Conservation (phyloP, 2,329 filamentous ascomycete genomes). For the Botrytis galanthina region DNA sequence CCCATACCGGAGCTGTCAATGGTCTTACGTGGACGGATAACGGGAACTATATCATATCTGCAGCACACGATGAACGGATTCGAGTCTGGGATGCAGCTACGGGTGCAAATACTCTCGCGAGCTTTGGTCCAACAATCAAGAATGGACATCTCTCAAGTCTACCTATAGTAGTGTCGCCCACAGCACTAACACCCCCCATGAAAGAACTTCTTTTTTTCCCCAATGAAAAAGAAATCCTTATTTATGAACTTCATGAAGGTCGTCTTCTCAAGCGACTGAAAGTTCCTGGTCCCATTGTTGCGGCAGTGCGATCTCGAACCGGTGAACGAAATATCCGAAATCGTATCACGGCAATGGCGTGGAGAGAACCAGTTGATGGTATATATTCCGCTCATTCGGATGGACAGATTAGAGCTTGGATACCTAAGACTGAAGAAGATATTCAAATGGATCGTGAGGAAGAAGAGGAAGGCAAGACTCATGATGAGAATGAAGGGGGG, state of each 20-base stretch:
- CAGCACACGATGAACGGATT: constrained; percentile 80
- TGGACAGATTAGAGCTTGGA: constrained; percentile 80
- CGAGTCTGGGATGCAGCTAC: constrained; percentile 81
- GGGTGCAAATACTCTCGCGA: constrained; percentile 82
- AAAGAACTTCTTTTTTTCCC: constrained; percentile 75
- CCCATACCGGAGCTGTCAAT: constrained; percentile 81
- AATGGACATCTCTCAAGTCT: constrained; percentile 66
- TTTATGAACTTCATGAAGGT: constrained; percentile 78
- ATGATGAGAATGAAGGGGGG: constrained; percentile 49
- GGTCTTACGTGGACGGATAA: constrained; percentile 82
- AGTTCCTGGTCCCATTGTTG: constrained; percentile 56
- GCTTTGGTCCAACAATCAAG: constrained; percentile 78
- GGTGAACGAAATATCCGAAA: constrained; percentile 59
- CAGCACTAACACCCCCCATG: constrained; percentile 52
- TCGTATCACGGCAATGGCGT: constrained; percentile 72
- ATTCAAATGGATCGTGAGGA: constrained; percentile 51
- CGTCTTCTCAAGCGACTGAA: constrained; percentile 68
- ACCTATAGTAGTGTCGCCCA: constrained; percentile 63
- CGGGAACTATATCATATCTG: constrained; percentile 71
- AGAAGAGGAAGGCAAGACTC: constrained; percentile 35
- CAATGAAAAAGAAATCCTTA: constrained; percentile 76
- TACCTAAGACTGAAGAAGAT: constrained; percentile 55
- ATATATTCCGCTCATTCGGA: constrained; percentile 83
- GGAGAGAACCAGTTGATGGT: constrained; percentile 63
- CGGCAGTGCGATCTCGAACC: constrained; percentile 47